These are phyloP conservation scores for Xanthoceras sorbifolium DNA, from an alignment of 345 rosid species.

Conservation along the genomic window DNA sequence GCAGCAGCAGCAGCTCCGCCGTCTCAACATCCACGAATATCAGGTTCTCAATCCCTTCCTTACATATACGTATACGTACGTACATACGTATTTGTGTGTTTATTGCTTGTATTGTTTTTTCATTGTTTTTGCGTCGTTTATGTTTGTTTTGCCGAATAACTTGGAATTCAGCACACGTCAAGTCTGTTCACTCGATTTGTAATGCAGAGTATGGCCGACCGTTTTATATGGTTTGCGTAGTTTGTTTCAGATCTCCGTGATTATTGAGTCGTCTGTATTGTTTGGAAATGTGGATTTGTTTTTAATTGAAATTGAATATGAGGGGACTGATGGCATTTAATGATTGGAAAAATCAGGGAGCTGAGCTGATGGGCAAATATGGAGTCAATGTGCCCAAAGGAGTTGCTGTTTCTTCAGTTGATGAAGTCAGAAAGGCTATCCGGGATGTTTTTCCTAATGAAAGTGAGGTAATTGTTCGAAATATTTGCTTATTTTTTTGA, in stretches of 20 bases:
- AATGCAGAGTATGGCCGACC: no score
- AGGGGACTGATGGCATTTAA: slow-evolving; percentile 4
- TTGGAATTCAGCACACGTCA: not conserved
- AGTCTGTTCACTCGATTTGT: not conserved
- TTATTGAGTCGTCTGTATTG: not conserved
- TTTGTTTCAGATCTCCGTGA: slow-evolving; percentile 9
- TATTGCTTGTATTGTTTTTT: not conserved
- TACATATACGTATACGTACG: not conserved
- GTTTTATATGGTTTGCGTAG: no score
- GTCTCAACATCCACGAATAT: slow-evolving; percentile 95
- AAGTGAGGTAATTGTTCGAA: slow-evolving; percentile 55
- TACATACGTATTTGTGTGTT: not conserved
- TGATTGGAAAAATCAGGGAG: slow-evolving; percentile 56
- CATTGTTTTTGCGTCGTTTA: slow-evolving; percentile 1
- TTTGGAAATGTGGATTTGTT: not conserved
- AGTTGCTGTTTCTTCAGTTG: slow-evolving; percentile 70
- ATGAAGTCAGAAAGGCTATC: slow-evolving; percentile 62
- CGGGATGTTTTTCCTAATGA: slow-evolving; percentile 64
- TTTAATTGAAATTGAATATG: slow-evolving; percentile 4
- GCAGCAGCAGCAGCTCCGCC: slow-evolving; percentile 97
- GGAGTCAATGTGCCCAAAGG: slow-evolving; percentile 95
- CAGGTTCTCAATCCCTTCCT: slow-evolving; percentile 51
- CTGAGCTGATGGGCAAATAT: slow-evolving; percentile 88
- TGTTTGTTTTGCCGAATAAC: not conserved
- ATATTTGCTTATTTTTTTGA: not conserved